Evolutionary conservation across 2,329 filamentous ascomycete species (phyloP).

Genomic region (Fusarium armeniacum): DNA sequence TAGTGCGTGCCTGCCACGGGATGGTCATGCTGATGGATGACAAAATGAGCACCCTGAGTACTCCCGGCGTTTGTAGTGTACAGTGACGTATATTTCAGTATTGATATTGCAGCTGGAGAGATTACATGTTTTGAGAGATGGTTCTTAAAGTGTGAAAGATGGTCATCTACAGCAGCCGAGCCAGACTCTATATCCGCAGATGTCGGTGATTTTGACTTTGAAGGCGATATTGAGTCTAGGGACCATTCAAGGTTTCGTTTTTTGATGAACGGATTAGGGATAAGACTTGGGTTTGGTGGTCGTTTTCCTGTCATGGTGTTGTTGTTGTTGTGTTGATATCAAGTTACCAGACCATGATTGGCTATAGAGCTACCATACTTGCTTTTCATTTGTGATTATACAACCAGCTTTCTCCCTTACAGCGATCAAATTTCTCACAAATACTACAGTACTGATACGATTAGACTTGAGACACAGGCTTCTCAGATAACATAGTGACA

Average conservation of each 20-base stretch:
- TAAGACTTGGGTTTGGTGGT: slow-evolving; percentile 53
- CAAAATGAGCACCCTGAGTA: slow-evolving; percentile 67
- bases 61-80: slow-evolving; percentile 55
- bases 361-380: neutral
- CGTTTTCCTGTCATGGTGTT: slow-evolving; percentile 49
- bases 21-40: slow-evolving; percentile 81
- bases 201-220: slow-evolving; percentile 13
- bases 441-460: neutral
- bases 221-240: slow-evolving; percentile 44
- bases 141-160: slow-evolving; percentile 57
- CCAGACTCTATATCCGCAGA: slow-evolving; percentile 60
- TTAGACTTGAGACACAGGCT: neutral
- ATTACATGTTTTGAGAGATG: slow-evolving; percentile 51
- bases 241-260: slow-evolving; percentile 62
- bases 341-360: slow-evolving; percentile 1
- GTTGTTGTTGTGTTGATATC: slow-evolving; percentile 12
- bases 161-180: slow-evolving; percentile 55
- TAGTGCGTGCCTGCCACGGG: slow-evolving; percentile 77
- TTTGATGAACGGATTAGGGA: slow-evolving; percentile 63
- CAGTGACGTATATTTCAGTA: slow-evolving; percentile 55
- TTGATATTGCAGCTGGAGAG: slow-evolving; percentile 53
- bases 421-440: neutral
- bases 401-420: neutral
- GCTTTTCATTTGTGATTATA: neutral
- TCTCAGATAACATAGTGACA: neutral